Conservation (phyloP, 2,329 filamentous ascomycete genomes). For the Clarireedia homoeocarpa region DNA sequence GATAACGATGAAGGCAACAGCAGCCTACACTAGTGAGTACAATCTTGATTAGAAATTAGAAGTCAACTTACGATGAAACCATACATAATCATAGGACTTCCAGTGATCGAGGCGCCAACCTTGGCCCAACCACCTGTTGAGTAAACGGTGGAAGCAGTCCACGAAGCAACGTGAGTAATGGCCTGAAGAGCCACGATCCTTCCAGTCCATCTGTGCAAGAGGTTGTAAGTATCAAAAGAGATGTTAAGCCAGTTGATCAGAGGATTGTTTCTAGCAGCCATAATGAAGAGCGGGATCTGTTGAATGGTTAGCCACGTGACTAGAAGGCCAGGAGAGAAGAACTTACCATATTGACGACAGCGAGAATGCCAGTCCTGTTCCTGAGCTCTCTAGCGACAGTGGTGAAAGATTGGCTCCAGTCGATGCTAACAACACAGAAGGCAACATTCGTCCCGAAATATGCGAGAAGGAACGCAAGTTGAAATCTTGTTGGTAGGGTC, state of each 20-base stretch:
- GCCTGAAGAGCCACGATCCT: conserved; percentile 66
- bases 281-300: conserved; percentile 58
- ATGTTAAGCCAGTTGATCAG: conserved; percentile 64
- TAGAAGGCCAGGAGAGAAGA: background rate
- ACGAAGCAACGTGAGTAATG: conserved; percentile 57
- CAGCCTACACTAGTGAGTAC: conserved; percentile 37
- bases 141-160: conserved; percentile 37
- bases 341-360: conserved; percentile 66
- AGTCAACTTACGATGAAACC: conserved; percentile 52
- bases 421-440: conserved; percentile 64
- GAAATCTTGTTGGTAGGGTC: conserved; percentile 72
- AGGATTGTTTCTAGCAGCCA: conserved; percentile 72
- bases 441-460: conserved; percentile 69
- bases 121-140: conserved; percentile 40
- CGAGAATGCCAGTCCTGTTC: conserved; percentile 62
- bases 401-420: conserved; percentile 42
- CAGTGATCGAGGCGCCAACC: conserved; percentile 33
- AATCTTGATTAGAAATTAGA: no score
- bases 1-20: conserved; percentile 53
- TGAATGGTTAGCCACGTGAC: conserved; percentile 3
- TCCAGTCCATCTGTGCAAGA: conserved; percentile 74
- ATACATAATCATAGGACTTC: conserved; percentile 38
- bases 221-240: conserved; percentile 76
- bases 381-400: conserved; percentile 45
- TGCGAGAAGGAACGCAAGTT: conserved; percentile 57